phyloP scores from a whole-genome alignment of 257 asterid species.

The Thymus quinquecostatus region DNA sequence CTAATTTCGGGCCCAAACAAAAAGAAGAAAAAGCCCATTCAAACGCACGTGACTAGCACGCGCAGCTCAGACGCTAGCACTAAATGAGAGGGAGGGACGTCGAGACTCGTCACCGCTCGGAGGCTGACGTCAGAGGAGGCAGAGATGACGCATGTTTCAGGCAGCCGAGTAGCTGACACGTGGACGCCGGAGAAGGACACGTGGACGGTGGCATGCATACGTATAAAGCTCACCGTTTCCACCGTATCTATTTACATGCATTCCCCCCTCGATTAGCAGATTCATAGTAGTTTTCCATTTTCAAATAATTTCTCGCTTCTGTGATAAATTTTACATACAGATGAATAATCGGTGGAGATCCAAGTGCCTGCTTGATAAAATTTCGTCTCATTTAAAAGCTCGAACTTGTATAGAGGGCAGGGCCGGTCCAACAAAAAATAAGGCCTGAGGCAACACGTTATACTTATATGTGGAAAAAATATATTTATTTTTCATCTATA shows the following conservation, averaged over 20 bases:
- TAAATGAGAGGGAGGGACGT: neutral
- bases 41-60: neutral
- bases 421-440: too few species aligned
- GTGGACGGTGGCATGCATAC: neutral
- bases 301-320: neutral
- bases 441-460: too few species aligned
- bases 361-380: too few species aligned
- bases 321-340: too few species aligned
- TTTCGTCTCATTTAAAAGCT: too few species aligned
- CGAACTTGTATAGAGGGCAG: too few species aligned
- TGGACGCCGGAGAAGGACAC: neutral
- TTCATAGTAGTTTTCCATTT: neutral
- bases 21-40: conserved; percentile 18
- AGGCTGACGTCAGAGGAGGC: neutral
- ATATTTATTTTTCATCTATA: too few species aligned
- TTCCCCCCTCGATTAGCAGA: neutral
- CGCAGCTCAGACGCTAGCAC: neutral
- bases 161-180: neutral
- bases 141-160: conserved; percentile 14
- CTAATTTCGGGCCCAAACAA: conserved; percentile 5
- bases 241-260: neutral
- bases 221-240: too few species aligned
- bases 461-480: too few species aligned
- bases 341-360: too few species aligned
- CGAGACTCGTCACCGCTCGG: neutral